phyloP scores from a whole-genome alignment of 2,329 filamentous ascomycete species.

The Clathrospora elynae region DNA sequence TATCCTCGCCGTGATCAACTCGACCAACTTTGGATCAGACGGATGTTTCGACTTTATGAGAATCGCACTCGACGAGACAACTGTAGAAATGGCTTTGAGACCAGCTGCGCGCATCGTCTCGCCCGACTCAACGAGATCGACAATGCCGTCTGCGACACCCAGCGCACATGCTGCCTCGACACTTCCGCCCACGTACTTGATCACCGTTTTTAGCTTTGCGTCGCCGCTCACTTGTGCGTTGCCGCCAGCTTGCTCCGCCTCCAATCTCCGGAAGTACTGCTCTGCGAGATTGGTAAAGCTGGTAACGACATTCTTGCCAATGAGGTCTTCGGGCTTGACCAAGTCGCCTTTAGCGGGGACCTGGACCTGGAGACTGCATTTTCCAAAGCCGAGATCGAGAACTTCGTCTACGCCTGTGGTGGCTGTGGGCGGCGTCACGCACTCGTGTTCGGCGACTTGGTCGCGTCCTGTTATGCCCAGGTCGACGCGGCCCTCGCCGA shows the following conservation, averaged over 20 bases:
- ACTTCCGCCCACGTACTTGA: constrained; percentile 93
- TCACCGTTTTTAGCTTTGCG: constrained; percentile 77
- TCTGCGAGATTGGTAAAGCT: constrained; percentile 87
- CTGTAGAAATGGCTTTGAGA: constrained; percentile 90
- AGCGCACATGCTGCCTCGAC: constrained; percentile 96
- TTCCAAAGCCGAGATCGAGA: constrained; percentile 87
- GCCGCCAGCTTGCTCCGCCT: constrained; percentile 55
- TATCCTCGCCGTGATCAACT: constrained; percentile 85
- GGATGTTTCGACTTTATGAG: constrained; percentile 89
- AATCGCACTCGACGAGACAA: constrained; percentile 84
- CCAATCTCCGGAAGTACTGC: constrained; percentile 82
- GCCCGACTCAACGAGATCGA: constrained; percentile 96
- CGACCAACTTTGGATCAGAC: constrained; percentile 77
- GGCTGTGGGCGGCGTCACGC: constrained; percentile 56
- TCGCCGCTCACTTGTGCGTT: constrained; percentile 46
- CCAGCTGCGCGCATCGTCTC: constrained; percentile 98
- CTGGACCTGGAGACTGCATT: constrained; percentile 94
- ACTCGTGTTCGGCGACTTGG: constrained; percentile 89
- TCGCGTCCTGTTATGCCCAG: constrained; percentile 94
- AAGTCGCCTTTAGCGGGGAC: constrained; percentile 84
- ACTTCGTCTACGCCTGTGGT: constrained; percentile 74
- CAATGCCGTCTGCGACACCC: constrained; percentile 94
- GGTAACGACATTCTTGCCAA: constrained; percentile 92
- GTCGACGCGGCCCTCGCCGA: constrained; percentile 91
- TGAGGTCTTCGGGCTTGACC: constrained; percentile 71